Percentiles rank a stretch among this genome's conserved stretches.
Evolutionary conservation across 805 yeast genomes (phyloP).

Genomic region (Yarrowia osloensis): DNA sequence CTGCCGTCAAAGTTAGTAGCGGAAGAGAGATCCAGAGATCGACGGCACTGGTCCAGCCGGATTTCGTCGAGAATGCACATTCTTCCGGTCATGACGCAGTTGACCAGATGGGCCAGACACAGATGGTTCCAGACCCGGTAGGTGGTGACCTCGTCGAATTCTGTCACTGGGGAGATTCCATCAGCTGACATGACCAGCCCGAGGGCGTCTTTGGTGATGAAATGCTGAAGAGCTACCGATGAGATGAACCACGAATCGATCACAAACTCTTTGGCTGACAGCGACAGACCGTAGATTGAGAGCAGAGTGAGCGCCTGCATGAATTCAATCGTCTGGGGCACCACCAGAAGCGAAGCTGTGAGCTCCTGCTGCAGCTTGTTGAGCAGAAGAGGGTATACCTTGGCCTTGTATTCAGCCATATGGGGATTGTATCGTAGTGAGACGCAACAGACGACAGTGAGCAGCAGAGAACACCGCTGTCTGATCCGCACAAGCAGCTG

Average conservation of each 20-base stretch:
- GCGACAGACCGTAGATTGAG: constrained; percentile 63
- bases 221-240: constrained; percentile 64
- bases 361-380: constrained; percentile 54
- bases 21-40: constrained; percentile 56
- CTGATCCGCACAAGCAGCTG: constrained; percentile 52
- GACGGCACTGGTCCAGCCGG: constrained; percentile 59
- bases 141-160: constrained; percentile 55
- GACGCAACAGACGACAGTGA: constrained; percentile 66
- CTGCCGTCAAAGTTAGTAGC: constrained; percentile 82
- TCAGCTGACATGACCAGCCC: constrained; percentile 38
- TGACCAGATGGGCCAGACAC: constrained; percentile 64
- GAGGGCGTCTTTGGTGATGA: constrained; percentile 52
- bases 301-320: constrained; percentile 67
- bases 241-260: constrained; percentile 74
- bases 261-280: constrained; percentile 54
- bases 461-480: constrained; percentile 58
- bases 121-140: constrained; percentile 73
- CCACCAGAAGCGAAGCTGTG: constrained; percentile 47
- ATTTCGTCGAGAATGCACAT: constrained; percentile 62
- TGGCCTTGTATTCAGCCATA: constrained; percentile 42
- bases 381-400: constrained; percentile 50
- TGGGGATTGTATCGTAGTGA: constrained; percentile 56
- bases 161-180: constrained; percentile 44
- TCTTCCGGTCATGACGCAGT: constrained; percentile 66
- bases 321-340: constrained; percentile 57